Conservation (phyloP, 2,329 filamentous ascomycete species). For the Raffaelea albimanens region DNA sequence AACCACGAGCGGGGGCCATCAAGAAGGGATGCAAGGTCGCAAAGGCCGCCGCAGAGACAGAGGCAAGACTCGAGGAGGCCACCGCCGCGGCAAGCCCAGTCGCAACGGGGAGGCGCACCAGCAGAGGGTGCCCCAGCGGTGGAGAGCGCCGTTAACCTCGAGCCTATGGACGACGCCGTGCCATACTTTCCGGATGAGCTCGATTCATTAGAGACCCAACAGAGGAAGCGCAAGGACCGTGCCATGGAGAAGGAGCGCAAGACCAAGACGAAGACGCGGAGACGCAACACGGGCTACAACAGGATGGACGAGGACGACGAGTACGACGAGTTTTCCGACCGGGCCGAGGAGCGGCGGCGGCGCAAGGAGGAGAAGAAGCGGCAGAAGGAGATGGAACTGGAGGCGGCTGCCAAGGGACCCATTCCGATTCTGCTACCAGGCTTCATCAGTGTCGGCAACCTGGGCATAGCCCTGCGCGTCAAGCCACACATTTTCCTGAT, state of each 20-base stretch:
- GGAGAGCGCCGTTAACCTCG: no score
- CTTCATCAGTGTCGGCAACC: conserved; percentile 78
- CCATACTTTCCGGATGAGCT: no score
- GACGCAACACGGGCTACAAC: conserved; percentile 1
- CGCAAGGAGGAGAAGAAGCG: conserved; percentile 33
- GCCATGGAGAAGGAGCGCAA: not conserved
- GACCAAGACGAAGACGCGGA: conserved; percentile 2
- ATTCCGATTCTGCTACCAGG: conserved; percentile 70
- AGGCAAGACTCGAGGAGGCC: no score
- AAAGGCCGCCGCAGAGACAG: no score
- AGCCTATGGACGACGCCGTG: no score
- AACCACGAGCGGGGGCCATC: no score
- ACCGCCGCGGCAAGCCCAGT: no score
- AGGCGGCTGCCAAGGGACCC: conserved; percentile 31
- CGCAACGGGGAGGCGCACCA: no score
- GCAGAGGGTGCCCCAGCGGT: no score
- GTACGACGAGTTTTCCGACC: conserved; percentile 27
- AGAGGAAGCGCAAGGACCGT: not conserved
- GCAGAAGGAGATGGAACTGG: conserved; percentile 25
- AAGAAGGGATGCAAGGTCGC: no score
- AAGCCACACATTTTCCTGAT: conserved; percentile 60
- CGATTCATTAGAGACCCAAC: no score
- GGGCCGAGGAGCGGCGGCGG: conserved; percentile 28
- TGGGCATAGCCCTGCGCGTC: conserved; percentile 67
- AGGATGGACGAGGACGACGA: conserved; percentile 17